phyloP scores from a whole-genome alignment of 1,284 basidiomycete species.

The Xerocomus minutiporus region DNA sequence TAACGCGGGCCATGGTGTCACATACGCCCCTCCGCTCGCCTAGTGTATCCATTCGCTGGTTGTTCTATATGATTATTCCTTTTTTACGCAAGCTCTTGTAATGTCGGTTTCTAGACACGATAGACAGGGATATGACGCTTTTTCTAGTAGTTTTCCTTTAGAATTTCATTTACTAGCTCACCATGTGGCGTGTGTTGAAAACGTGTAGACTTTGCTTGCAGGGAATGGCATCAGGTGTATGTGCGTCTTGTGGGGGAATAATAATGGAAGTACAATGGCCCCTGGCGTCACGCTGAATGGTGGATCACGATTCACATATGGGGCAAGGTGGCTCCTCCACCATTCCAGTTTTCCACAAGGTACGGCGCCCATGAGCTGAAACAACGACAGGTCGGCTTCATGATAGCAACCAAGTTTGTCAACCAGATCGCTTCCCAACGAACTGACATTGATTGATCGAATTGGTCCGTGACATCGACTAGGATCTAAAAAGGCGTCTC shows the following conservation, averaged over 20 bases:
- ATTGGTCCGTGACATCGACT: background rate
- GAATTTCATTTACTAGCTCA: constrained; percentile 10
- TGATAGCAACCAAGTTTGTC: background rate
- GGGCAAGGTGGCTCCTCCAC: background rate
- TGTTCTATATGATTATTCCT: constrained; percentile 39
- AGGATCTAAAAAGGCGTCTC: background rate
- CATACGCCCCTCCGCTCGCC: constrained; percentile 22
- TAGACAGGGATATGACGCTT: constrained; percentile 20
- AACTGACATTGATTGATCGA: background rate
- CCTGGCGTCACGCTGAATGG: background rate
- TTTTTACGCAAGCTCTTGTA: constrained; percentile 31
- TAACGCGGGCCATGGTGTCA: constrained; percentile 22
- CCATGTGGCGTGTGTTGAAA: constrained; percentile 16
- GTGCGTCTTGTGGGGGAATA: constrained; percentile 12
- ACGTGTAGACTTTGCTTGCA: constrained; percentile 20
- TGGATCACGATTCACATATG: constrained; percentile 7
- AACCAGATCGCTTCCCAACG: background rate
- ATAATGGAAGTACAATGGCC: constrained; percentile 17
- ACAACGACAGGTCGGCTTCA: background rate
- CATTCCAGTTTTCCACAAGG: background rate
- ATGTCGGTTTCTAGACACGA: constrained; percentile 26
- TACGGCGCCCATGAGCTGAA: background rate
- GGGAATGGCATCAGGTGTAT: constrained; percentile 11
- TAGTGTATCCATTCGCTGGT: constrained; percentile 32
- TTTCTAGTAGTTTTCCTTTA: constrained; percentile 12